Evolutionary conservation across 495 filamentous ascomycete species (phyloP).

Genomic region (Schizothecium vesticola): DNA sequence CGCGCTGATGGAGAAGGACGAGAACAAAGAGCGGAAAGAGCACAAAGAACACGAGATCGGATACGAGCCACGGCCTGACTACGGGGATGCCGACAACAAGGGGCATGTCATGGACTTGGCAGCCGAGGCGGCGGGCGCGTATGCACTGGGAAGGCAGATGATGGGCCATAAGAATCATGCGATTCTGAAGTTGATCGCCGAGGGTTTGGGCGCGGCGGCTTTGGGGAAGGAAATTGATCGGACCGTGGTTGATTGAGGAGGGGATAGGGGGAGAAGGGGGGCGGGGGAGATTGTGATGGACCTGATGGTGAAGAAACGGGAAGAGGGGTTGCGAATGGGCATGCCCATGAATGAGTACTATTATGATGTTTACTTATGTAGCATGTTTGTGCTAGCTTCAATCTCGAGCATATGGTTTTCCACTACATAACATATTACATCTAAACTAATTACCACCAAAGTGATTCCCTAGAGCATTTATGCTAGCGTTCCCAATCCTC

Average conservation of each 20-base stretch:
- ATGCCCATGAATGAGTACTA: no score
- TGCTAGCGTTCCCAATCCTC: no score
- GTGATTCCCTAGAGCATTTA: no score
- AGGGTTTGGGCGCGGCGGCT: conserved; percentile 1
- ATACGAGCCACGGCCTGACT: not conserved
- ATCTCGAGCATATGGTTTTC: no score
- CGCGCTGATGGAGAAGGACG: not conserved
- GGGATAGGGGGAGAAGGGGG: no score
- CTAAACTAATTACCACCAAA: no score
- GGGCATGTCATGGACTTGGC: not conserved
- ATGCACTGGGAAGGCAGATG: conserved; percentile 5
- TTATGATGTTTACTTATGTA: no score
- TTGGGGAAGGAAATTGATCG: not conserved
- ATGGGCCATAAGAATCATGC: conserved; percentile 4
- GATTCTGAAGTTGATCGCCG: conserved; percentile 5
- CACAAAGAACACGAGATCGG: not conserved
- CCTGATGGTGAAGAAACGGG: no score
- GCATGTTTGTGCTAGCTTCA: no score
- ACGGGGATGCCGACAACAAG: not conserved
- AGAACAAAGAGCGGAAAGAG: not conserved
- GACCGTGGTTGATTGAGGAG: conserved; percentile 1
- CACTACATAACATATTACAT: no score
- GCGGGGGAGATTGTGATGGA: no score
- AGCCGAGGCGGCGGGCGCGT: not conserved
- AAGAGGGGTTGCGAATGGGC: no score